phyloP scores from a whole-genome alignment of 73 alveolate genomes.

The Tetrahymena malaccensis region DNA sequence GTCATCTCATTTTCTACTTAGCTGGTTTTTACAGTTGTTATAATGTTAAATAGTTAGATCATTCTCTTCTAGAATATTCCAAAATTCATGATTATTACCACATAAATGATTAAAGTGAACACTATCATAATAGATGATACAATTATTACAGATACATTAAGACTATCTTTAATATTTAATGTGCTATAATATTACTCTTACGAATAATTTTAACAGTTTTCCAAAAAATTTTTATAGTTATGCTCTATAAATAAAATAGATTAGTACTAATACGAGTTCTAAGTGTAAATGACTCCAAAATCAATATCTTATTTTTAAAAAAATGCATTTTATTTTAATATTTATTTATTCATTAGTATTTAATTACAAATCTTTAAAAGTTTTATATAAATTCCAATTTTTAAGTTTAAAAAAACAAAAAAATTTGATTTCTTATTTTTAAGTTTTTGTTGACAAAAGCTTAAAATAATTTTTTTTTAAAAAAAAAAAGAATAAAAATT shows the following conservation, averaged over 20 bases:
- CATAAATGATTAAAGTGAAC: not conserved
- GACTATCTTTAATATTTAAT: not conserved
- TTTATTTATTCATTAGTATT: too few relatives aligned
- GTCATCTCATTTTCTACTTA: not conserved
- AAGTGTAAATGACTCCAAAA: not conserved
- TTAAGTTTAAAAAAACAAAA: too few relatives aligned
- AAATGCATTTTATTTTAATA: too few relatives aligned
- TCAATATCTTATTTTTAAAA: not conserved
- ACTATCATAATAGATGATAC: not conserved
- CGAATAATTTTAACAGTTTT: not conserved
- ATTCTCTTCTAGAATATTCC: not conserved
- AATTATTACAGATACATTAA: not conserved
- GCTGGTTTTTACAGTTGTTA: not conserved
- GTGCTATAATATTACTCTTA: not conserved
- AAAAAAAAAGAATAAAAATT: not conserved
- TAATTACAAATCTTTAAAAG: too few relatives aligned
- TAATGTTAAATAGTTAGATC: not conserved
- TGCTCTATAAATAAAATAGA: not conserved
- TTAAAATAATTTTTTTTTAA: too few relatives aligned
- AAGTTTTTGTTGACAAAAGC: too few relatives aligned
- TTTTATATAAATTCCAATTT: too few relatives aligned
- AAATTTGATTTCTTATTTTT: too few relatives aligned
- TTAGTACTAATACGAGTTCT: not conserved
- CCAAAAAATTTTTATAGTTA: not conserved
- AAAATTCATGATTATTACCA: not conserved